Percentiles rank a stretch among this genome's conserved stretches.
phyloP scores from a whole-genome alignment of 768 basidiomycete genomes.

The Russula sp. region DNA sequence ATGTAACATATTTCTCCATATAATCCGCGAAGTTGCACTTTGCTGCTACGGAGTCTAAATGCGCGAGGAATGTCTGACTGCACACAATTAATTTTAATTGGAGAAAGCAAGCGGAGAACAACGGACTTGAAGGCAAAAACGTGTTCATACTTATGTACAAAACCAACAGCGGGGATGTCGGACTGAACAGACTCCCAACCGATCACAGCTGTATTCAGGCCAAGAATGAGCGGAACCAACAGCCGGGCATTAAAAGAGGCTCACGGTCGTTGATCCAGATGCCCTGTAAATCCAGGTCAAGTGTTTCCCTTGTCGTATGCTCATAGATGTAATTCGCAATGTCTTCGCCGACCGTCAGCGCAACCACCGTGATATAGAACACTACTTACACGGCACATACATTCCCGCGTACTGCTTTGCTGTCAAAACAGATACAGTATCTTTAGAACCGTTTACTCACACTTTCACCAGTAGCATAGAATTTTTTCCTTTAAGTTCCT shows the following conservation, averaged over 20 bases:
- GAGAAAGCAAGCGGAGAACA: background rate
- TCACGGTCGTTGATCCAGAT: slow-evolving; percentile 73
- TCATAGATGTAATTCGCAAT: slow-evolving; percentile 73
- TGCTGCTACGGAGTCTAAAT: slow-evolving; percentile 52
- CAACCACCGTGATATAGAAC: slow-evolving; percentile 32
- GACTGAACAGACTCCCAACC: slow-evolving; percentile 63
- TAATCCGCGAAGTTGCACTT: slow-evolving; percentile 64
- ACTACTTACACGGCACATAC: slow-evolving; percentile 56
- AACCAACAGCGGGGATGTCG: slow-evolving; percentile 69
- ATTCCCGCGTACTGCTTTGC: slow-evolving; percentile 62
- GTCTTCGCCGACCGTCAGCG: slow-evolving; percentile 42
- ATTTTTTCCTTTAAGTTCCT: slow-evolving; percentile 68
- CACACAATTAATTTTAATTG: background rate
- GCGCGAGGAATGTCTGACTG: slow-evolving; percentile 59
- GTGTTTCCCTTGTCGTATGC: slow-evolving; percentile 41
- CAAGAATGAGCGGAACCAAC: background rate
- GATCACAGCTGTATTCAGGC: slow-evolving; percentile 45
- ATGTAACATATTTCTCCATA: slow-evolving; percentile 58
- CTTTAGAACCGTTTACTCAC: slow-evolving; percentile 43
- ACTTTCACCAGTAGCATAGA: slow-evolving; percentile 72
- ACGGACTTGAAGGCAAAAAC: slow-evolving; percentile 72
- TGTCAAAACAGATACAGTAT: background rate
- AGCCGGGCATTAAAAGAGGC: slow-evolving; percentile 31
- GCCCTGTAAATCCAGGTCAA: slow-evolving; percentile 62
- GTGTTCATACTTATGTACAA: slow-evolving; percentile 68